Evolutionary conservation across 176 grass and related monocot genomes (phyloP), one percentile per base, ranked within the genome.

Genomic region (Leersia perrieri): DNA sequence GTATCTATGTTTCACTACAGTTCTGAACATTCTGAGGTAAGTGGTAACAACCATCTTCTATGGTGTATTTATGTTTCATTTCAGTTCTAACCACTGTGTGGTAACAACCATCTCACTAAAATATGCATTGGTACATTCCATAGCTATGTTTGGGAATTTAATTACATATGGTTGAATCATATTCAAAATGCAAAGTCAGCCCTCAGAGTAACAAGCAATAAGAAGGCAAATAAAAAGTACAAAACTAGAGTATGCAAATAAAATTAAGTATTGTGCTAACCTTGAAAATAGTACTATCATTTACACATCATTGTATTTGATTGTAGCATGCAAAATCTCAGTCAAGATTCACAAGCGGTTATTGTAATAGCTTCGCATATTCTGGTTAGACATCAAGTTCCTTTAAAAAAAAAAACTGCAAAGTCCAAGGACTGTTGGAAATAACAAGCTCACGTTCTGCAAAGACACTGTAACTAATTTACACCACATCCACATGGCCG

Each of bases 1-100:
- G 45, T 55, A 28, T 58, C 66, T 80, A 29, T 16, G 72, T 55
- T 85, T 36, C 31, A 55, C 51, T 33, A 85, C 1, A 79, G 20
- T 72, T 85, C n/a, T 55, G 10, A 35, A 53, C 2, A 22, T 18
- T 15, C 4, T 7, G 16, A 53, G 67, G 41, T 70, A 26, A 14
- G n/a, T n/a, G n/a, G n/a, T n/a, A n/a, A n/a, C n/a, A n/a, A n/a
- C n/a, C n/a, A n/a, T n/a, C n/a, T n/a, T n/a, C n/a, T 11, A 40
- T 23, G 29, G 39, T 38, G 35, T 38, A 38, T 38, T 38, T 38
- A 38, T 38, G 7, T 38, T 38, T 38, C 7, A 38, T 38, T 38
- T 38, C 5, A 77, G n/a, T 69, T 84, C 7, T 45, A 4, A 41
- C 25, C 35, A 69, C 40, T 36, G 23, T 11, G 12, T 15, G 67